These are phyloP conservation scores for Fusarium solani-melongenae DNA, from an alignment of 2,329 filamentous ascomycete species.

Conservation along the genomic window DNA sequence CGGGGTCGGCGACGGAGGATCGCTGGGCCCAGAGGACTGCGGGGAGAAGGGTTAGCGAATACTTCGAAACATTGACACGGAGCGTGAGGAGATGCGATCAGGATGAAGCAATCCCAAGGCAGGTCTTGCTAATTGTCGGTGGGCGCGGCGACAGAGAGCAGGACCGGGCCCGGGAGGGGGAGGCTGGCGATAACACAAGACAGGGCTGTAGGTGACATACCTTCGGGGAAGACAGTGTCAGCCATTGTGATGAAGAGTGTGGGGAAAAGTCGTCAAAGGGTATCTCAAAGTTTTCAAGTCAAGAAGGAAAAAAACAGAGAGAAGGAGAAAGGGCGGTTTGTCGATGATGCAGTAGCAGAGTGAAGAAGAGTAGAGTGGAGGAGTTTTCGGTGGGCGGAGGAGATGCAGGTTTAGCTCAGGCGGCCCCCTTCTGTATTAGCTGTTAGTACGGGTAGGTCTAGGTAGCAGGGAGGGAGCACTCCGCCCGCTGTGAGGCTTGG, in stretches of 20 bases:
- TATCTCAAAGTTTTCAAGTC: slow-evolving; percentile 41
- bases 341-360: slow-evolving; percentile 27
- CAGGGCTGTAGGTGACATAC: slow-evolving; percentile 44
- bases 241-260: slow-evolving; percentile 36
- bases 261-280: slow-evolving; percentile 23
- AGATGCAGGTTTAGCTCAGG: slow-evolving; percentile 39
- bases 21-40: slow-evolving; percentile 98
- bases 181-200: slow-evolving; percentile 14
- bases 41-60: slow-evolving; percentile 14
- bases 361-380: slow-evolving; percentile 27
- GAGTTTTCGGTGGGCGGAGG: slow-evolving; percentile 43
- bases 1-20: slow-evolving; percentile 80
- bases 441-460: background rate
- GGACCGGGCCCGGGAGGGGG: slow-evolving; percentile 8
- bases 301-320: slow-evolving; percentile 25
- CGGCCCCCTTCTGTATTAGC: slow-evolving; percentile 15
- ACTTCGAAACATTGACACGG: background rate
- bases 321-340: slow-evolving; percentile 12
- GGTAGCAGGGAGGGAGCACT: background rate
- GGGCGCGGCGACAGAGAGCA: background rate
- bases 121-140: background rate
- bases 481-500: slow-evolving; percentile 34
- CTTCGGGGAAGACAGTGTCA: slow-evolving; percentile 49
- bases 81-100: slow-evolving; percentile 4
- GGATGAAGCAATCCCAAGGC: background rate